These are phyloP conservation scores for Phlebopus sp. DNA, from an alignment of 1,284 basidiomycete species.

Conservation along the genomic window DNA sequence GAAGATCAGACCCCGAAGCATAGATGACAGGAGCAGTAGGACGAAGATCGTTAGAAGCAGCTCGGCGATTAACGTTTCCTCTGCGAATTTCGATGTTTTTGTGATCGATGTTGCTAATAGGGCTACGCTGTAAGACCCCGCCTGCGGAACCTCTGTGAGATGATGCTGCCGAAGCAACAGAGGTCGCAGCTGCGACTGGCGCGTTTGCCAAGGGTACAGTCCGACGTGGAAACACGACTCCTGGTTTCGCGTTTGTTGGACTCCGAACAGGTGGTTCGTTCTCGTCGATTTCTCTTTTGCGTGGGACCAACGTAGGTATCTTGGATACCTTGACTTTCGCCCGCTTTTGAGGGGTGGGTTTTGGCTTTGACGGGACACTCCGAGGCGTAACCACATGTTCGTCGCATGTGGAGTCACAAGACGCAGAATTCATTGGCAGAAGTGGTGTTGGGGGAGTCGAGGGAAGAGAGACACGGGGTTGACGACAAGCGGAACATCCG, in stretches of 20 bases:
- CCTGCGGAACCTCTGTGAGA: constrained; percentile 4
- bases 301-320: neutral
- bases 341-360: neutral
- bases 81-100: constrained; percentile 14
- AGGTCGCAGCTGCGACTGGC: constrained; percentile 11
- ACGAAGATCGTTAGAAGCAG: constrained; percentile 21
- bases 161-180: neutral
- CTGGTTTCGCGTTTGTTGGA: neutral
- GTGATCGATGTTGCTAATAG: constrained; percentile 4
- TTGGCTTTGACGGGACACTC: neutral
- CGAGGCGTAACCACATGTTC: neutral
- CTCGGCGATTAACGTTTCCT: constrained; percentile 11
- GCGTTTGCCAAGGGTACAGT: constrained; percentile 8
- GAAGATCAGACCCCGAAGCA: constrained; percentile 28
- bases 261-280: constrained; percentile 16
- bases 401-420: constrained; percentile 2
- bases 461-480: constrained; percentile 13
- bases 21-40: constrained; percentile 5
- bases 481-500: constrained; percentile 27
- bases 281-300: constrained; percentile 15
- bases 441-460: constrained; percentile 11
- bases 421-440: neutral
- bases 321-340: constrained; percentile 8
- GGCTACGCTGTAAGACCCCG: constrained; percentile 4
- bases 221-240: constrained; percentile 15